These are phyloP conservation scores for Tanacetum coccineum DNA, from an alignment of 129 eudicot genomes.

Conservation along the genomic window DNA sequence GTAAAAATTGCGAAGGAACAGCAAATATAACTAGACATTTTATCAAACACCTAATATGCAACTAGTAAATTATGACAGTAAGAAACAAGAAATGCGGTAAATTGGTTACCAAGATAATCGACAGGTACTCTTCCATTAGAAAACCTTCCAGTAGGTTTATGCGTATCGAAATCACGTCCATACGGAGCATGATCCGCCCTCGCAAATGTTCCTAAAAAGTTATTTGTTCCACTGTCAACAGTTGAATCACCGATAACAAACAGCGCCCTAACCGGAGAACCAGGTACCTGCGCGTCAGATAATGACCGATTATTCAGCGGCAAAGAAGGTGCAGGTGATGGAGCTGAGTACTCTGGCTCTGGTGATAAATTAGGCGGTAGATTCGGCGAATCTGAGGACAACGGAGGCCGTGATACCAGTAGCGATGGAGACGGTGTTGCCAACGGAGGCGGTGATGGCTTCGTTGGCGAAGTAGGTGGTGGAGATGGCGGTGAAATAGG, in stretches of 20 bases:
- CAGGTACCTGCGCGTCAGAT: neutral
- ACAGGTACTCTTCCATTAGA: conserved; percentile 89
- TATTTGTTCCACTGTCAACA: conserved; percentile 89
- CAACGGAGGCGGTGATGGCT: too few species aligned
- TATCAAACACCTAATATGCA: conserved; percentile 27
- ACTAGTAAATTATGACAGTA: too few species aligned
- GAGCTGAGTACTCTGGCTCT: too few species aligned
- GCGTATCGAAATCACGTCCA: conserved; percentile 91
- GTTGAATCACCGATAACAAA: conserved; percentile 88
- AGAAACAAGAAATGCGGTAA: neutral
- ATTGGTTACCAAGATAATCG: conserved; percentile 68
- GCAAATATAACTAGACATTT: conserved; percentile 1
- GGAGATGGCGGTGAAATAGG: too few species aligned
- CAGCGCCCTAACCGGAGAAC: conserved; percentile 49
- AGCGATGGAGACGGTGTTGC: too few species aligned
- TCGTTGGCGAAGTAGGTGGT: too few species aligned
- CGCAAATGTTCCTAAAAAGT: conserved; percentile 86
- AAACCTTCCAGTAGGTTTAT: conserved; percentile 79
- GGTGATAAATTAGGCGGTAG: too few species aligned
- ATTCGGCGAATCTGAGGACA: too few species aligned
- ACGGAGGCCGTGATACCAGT: too few species aligned
- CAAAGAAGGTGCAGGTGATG: too few species aligned
- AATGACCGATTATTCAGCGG: too few species aligned
- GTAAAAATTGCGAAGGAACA: too few species aligned
- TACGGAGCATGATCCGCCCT: conserved; percentile 92